These are phyloP conservation scores for Andrographis paniculata DNA, from an alignment of 305 asterid genomes.

Conservation along the genomic window DNA sequence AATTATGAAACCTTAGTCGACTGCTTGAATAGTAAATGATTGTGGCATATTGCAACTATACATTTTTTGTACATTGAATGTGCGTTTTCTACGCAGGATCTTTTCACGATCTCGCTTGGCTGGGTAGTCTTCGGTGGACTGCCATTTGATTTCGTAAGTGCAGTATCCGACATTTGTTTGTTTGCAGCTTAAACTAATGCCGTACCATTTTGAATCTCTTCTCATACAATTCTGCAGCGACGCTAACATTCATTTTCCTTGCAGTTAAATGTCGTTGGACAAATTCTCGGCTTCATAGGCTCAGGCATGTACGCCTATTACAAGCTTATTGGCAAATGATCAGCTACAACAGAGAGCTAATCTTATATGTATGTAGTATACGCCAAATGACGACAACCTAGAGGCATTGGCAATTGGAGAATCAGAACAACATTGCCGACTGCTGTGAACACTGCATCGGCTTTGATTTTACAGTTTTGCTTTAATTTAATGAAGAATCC, in stretches of 20 bases:
- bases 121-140: constrained; percentile 92
- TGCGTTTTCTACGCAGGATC: constrained; percentile 41
- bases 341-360: no score
- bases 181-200: neutral
- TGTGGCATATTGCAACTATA: neutral
- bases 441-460: no score
- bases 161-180: neutral
- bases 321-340: constrained; percentile 70
- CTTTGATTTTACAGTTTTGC: no score
- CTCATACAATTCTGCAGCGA: neutral
- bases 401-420: no score
- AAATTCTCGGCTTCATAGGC: constrained; percentile 78
- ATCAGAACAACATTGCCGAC: no score
- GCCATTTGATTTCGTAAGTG: constrained; percentile 86
- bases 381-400: no score
- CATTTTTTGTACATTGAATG: neutral
- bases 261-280: constrained; percentile 93
- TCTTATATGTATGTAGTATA: no score
- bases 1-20: no score
- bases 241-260: neutral
- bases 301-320: constrained; percentile 82
- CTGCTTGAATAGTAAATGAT: no score
- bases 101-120: constrained; percentile 82
- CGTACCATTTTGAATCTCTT: no score
- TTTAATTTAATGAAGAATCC: no score